Evolutionary conservation across 768 basidiomycete species (phyloP).

Genomic region (Coprinopsis strossmayeri): DNA sequence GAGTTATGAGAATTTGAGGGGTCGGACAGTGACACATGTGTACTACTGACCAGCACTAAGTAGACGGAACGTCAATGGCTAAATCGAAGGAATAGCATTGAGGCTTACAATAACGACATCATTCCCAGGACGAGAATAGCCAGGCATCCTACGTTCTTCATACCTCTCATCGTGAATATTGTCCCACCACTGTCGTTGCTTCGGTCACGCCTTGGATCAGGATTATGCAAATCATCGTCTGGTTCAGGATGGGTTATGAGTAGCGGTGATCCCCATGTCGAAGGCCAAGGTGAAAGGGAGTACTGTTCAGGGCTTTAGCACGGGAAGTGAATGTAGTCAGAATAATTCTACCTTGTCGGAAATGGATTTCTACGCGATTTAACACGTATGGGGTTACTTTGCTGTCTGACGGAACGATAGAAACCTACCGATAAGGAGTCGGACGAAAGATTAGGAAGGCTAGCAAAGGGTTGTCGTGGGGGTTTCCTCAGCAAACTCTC

Average conservation of each 20-base stretch:
- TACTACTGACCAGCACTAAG: slow-evolving; percentile 29
- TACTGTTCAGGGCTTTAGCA: slow-evolving; percentile 18
- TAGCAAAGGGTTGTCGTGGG: neutral
- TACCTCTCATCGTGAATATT: slow-evolving; percentile 53
- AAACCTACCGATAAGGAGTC: neutral
- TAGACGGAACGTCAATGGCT: slow-evolving; percentile 7
- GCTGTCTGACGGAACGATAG: neutral
- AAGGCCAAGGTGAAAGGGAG: slow-evolving; percentile 36
- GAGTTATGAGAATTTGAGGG: neutral
- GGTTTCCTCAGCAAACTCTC: neutral
- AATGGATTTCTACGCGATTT: neutral
- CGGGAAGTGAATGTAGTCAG: neutral
- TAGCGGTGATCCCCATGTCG: slow-evolving; percentile 40
- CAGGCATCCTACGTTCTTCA: slow-evolving; percentile 62
- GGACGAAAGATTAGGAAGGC: neutral
- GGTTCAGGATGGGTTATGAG: slow-evolving; percentile 38
- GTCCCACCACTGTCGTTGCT: slow-evolving; percentile 46
- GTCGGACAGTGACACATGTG: neutral
- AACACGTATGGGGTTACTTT: neutral
- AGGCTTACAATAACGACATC: slow-evolving; percentile 48
- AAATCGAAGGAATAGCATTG: neutral
- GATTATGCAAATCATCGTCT: slow-evolving; percentile 61
- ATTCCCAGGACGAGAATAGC: slow-evolving; percentile 39
- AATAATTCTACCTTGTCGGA: neutral
- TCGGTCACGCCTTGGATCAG: slow-evolving; percentile 45